Evolutionary conservation across 2,329 filamentous ascomycete genomes (phyloP).

Genomic region (Pyricularia pennisetigena): DNA sequence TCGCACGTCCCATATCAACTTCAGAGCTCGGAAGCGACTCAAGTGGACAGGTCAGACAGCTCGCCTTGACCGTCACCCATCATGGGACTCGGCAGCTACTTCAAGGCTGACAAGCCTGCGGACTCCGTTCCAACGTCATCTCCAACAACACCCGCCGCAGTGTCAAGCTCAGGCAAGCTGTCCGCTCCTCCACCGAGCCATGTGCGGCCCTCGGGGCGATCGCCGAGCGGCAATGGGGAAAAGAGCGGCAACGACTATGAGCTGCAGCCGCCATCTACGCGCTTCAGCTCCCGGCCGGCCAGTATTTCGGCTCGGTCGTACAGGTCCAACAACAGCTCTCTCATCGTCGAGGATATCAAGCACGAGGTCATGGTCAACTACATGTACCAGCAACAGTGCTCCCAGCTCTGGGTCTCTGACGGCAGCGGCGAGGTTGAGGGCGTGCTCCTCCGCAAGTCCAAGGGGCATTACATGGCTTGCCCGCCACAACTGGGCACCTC

Average conservation of each 20-base stretch:
- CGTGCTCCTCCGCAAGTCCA: constrained; percentile 58
- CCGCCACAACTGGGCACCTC: constrained; percentile 55
- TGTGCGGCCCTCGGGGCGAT: neutral
- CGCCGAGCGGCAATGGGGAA: constrained; percentile 16
- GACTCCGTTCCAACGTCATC: neutral
- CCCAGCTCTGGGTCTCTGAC: constrained; percentile 63
- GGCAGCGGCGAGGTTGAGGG: constrained; percentile 60
- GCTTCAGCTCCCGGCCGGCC: constrained; percentile 39
- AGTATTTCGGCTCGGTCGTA: constrained; percentile 41
- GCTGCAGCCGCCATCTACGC: constrained; percentile 36
- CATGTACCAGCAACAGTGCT: constrained; percentile 70
- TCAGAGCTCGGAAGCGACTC: neutral
- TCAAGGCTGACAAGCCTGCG: constrained; percentile 42
- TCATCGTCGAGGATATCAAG: constrained; percentile 62
- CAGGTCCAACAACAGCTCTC: constrained; percentile 36
- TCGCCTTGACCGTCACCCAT: constrained; percentile 9
- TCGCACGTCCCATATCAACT: neutral
- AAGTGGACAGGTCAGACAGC: neutral
- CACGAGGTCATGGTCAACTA: constrained; percentile 80
- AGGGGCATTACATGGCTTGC: constrained; percentile 63
- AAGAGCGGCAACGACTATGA: constrained; percentile 31
- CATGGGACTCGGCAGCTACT: constrained; percentile 55
- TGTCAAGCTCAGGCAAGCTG: constrained; percentile 7
- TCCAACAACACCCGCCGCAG: neutral
- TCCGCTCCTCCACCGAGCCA: constrained; percentile 2